Evolutionary conservation across 163 green algal genomes (phyloP).

Genomic region (Chlamydomonas reinhardtii): DNA sequence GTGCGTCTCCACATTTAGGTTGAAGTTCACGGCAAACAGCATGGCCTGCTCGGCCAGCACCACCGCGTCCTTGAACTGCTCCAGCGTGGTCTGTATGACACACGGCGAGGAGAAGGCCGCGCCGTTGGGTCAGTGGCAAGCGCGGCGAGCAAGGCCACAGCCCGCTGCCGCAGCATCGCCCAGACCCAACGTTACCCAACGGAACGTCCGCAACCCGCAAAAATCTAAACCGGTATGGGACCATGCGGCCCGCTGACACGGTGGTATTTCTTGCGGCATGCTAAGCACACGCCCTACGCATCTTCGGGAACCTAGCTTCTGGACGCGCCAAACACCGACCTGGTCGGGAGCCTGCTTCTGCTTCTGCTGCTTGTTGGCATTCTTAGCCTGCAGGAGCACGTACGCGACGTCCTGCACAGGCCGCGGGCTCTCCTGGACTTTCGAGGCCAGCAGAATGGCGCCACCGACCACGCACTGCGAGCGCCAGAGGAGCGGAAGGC

Average conservation of each 20-base stretch:
- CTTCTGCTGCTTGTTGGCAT: slow-evolving; percentile 42
- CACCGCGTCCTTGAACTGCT: slow-evolving; percentile 44
- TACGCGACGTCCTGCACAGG: slow-evolving; percentile 40
- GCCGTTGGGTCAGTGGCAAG: too few relatives aligned
- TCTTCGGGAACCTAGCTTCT: too few relatives aligned
- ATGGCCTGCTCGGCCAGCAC: slow-evolving; percentile 47
- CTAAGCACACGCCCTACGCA: too few relatives aligned
- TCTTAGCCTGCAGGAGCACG: slow-evolving; percentile 35
- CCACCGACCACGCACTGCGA: slow-evolving; percentile 42
- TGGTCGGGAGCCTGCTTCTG: slow-evolving; percentile 23
- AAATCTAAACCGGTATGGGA: too few relatives aligned
- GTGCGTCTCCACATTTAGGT: slow-evolving; percentile 45
- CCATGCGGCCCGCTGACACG: too few relatives aligned
- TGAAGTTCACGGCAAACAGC: slow-evolving; percentile 51
- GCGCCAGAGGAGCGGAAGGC: background rate
- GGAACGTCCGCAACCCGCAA: too few relatives aligned
- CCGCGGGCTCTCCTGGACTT: slow-evolving; percentile 47
- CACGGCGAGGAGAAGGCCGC: background rate
- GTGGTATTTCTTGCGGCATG: too few relatives aligned
- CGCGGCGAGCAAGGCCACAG: too few relatives aligned
- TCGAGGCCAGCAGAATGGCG: slow-evolving; percentile 41
- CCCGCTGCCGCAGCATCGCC: too few relatives aligned
- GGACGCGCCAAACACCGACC: slow-evolving; percentile 16
- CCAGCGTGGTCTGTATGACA: slow-evolving; percentile 24
- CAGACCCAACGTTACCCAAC: too few relatives aligned